phyloP scores from a whole-genome alignment of 768 basidiomycete species.

The Calocybe gangraenosa region DNA sequence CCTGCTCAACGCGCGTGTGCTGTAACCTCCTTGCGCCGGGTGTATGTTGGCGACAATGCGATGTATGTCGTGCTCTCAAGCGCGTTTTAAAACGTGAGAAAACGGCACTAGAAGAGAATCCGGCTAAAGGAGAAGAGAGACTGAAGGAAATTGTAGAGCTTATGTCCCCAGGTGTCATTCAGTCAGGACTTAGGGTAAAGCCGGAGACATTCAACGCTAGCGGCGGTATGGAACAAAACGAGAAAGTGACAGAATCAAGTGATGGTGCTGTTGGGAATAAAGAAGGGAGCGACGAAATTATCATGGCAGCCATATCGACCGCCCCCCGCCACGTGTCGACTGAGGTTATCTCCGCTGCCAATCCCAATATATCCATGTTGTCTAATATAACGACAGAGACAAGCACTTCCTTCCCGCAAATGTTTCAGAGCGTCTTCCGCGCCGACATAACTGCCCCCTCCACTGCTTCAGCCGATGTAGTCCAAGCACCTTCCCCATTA shows the following conservation, averaged over 20 bases:
- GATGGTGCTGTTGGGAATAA: too few species aligned
- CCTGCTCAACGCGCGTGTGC: constrained; percentile 37
- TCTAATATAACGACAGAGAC: background rate
- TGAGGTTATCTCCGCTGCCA: background rate
- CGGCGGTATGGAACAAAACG: background rate
- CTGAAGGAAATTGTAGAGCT: constrained; percentile 9
- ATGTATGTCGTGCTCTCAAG: constrained; percentile 36
- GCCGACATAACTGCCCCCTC: background rate
- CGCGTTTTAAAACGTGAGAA: constrained; percentile 23
- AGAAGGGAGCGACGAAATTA: too few species aligned
- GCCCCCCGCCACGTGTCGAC: background rate
- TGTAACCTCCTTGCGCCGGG: constrained; percentile 38
- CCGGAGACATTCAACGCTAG: background rate
- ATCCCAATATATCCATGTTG: background rate
- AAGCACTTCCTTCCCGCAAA: constrained; percentile 1
- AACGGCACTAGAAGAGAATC: constrained; percentile 4
- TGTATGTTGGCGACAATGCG: constrained; percentile 47
- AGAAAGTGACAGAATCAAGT: background rate
- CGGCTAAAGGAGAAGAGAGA: constrained; percentile 5
- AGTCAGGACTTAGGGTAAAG: background rate
- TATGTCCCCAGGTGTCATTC: background rate
- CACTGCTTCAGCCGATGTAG: background rate
- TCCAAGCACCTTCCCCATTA: background rate
- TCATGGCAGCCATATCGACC: background rate
- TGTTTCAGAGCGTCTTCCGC: constrained; percentile 12